Base-by-base conservation (phyloP, 2,329 filamentous ascomycete genomes). In the Fusarium nanum region DNA sequence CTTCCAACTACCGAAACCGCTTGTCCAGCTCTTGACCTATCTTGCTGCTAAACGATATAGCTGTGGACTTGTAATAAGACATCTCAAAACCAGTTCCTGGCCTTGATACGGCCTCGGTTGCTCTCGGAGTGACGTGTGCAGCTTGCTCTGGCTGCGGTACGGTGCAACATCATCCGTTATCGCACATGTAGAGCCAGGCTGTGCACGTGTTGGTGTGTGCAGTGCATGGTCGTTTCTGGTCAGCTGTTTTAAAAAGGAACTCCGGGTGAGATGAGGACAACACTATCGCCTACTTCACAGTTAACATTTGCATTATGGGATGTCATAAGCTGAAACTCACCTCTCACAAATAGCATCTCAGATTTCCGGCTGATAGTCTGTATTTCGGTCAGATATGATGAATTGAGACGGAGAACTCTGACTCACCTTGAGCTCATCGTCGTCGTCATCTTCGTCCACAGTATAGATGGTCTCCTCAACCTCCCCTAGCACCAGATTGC, bases 321-420 rank as follows among this genome's bases (percentile, higher is more conserved):
- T 10, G 23, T 22, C 8, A n/a, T 13, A 41, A 8, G 34, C 11
- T 23, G 20, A 47, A n/a, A 80, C 87, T 68, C 83, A 95, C 94
- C 95, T 92, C 96, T 87, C 62, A 99, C 95, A 80, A 99, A 99
- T 22, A 99, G 84, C 96, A 99, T 99, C 80, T 98, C 96, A 45
- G 94, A 97, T 81, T 98, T 97, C 83, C 97, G 97, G 83, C 95
- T 97, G 68, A 96, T 89, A 16, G 94, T 97, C 92, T 97, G 69
- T 7, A 53, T 20, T 28, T n/a, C 23, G 58, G 37, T 50, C 8
- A 44, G 37, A 11, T n/a, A 40, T 4, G 12, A 14, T 25, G 27
- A n/a, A 22, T 14, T 30, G 22, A 16, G 18, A 25, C 25, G 23
- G 22, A 14, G 37, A 22, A 34, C 18, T 18, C 27, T 12, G 23